Base-by-base conservation (phyloP, 139 green algal genomes). In the Micractinium sp. region DNA sequence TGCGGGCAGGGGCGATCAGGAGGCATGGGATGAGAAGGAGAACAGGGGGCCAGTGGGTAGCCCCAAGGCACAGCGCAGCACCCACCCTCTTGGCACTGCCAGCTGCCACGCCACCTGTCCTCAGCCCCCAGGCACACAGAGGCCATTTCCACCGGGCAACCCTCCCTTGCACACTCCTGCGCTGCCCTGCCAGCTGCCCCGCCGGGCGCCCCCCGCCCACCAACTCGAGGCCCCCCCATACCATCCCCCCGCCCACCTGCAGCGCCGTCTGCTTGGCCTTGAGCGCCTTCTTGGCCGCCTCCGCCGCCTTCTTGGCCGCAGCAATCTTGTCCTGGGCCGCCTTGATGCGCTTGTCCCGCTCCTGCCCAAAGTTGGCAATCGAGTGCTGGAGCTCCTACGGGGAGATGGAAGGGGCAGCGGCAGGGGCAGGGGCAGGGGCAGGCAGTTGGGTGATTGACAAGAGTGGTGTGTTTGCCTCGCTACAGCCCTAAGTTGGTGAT, bases 281-380 rank as follows among this genome's bases (percentile, higher is more conserved):
- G 78, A 93, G 67, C 80, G 79, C 75, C 89, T 90, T 90, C 89
- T 97, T 96, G 18, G 91, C 93, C 3, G 74, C 79, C 53, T 96
- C 94, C 16, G 96, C 89, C 15, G 36, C 88, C 29, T 89, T 78
- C 92, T 97, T 97, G 74, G 96, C 95, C 7, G 90, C 90, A 84
- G 97, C 96, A 22, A 98, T 69, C 92, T 96, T 97, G 27, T 92
- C 91, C 88, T 97, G 90, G 23, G 95, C 94, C 0, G 89, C 92
- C 85, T 97, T 97, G 75, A 97, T 89, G 63, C 87, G 91, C 60
- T 93, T 90, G 33, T 95, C 95, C 18, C 92, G 93, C 69, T 98
- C 95, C 89, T 96, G 95, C 18, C 87, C 93, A 91, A 98, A 97
- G 79, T 96, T 94, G 75, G 91, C 91, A 23, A 99, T 97, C 87